phyloP scores from a whole-genome alignment of 169 alveolate genomes.

The Plasmodium yoelii region DNA sequence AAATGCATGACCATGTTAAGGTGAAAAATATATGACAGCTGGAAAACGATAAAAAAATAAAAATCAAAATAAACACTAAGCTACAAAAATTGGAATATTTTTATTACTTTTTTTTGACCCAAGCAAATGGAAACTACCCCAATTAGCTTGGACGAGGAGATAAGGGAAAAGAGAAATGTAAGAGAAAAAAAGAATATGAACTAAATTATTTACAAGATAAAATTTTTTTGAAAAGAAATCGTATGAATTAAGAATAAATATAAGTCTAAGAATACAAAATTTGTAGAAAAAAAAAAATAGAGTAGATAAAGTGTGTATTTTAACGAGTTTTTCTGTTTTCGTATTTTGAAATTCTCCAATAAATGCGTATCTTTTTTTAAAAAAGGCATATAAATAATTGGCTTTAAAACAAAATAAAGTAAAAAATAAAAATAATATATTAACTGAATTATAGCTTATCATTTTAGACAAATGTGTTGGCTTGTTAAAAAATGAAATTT shows the following conservation, averaged over 20 bases:
- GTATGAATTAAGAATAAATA: constrained; percentile 62
- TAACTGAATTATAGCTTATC: constrained; percentile 63
- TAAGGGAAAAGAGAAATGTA: constrained; percentile 48
- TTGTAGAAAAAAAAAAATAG: constrained; percentile 70
- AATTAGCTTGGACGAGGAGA: constrained; percentile 70
- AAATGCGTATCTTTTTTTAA: constrained; percentile 72
- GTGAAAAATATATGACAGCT: background rate
- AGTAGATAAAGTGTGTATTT: constrained; percentile 64
- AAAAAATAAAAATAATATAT: constrained; percentile 57
- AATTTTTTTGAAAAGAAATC: constrained; percentile 44
- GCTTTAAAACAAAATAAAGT: constrained; percentile 51
- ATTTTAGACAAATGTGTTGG: constrained; percentile 28
- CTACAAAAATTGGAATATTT: background rate
- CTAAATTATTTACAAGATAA: constrained; percentile 23
- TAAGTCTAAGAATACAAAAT: constrained; percentile 52
- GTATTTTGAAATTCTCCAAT: constrained; percentile 73
- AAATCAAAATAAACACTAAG: too few relatives aligned
- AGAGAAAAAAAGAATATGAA: constrained; percentile 61
- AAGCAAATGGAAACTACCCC: constrained; percentile 76
- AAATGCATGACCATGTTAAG: constrained; percentile 1
- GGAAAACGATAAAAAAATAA: too few relatives aligned
- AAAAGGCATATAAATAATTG: constrained; percentile 51
- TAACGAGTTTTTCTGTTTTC: constrained; percentile 59
- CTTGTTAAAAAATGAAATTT: constrained; percentile 39
- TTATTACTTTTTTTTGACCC: constrained; percentile 36